Evolutionary conservation across 352 stramenopile genomes (phyloP).

Genomic region (Pythium dissimile): DNA sequence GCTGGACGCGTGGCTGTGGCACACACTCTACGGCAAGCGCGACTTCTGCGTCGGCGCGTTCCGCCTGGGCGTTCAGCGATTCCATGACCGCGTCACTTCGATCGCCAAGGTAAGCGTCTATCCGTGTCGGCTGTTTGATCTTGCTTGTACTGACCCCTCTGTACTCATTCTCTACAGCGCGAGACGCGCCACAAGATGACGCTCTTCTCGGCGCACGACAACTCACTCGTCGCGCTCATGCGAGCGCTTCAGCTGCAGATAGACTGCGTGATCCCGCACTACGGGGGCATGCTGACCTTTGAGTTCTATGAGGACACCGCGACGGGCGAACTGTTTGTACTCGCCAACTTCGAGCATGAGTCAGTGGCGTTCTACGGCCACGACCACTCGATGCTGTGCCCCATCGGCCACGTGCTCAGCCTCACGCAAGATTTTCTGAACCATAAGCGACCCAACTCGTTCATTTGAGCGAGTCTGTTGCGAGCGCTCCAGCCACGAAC

Average conservation of each 20-base stretch:
- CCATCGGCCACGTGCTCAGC: conserved; percentile 51
- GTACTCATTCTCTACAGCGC: neutral
- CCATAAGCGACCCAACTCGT: conserved; percentile 13
- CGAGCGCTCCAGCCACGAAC: no score
- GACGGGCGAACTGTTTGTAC: conserved; percentile 44
- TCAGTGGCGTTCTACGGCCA: conserved; percentile 42
- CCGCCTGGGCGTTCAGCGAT: conserved; percentile 43
- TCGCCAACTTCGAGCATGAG: conserved; percentile 48
- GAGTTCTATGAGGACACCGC: conserved; percentile 51
- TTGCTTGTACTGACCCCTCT: neutral
- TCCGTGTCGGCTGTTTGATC: neutral
- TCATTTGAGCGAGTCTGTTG: neutral
- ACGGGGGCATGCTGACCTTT: conserved; percentile 74
- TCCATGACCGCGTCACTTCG: conserved; percentile 44
- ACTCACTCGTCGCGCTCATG: conserved; percentile 70
- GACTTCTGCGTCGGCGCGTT: conserved; percentile 68
- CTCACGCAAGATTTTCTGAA: conserved; percentile 46
- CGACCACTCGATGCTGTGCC: conserved; percentile 38
- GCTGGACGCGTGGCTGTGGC: conserved; percentile 74
- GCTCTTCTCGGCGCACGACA: conserved; percentile 78
- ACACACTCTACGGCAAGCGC: conserved; percentile 64
- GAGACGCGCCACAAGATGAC: conserved; percentile 45
- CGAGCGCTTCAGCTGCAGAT: conserved; percentile 60
- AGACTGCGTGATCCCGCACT: conserved; percentile 49
- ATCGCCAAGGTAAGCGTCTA: conserved; percentile 32